Base-by-base conservation (phyloP, 2,329 filamentous ascomycete species). In the Alternaria solani region DNA sequence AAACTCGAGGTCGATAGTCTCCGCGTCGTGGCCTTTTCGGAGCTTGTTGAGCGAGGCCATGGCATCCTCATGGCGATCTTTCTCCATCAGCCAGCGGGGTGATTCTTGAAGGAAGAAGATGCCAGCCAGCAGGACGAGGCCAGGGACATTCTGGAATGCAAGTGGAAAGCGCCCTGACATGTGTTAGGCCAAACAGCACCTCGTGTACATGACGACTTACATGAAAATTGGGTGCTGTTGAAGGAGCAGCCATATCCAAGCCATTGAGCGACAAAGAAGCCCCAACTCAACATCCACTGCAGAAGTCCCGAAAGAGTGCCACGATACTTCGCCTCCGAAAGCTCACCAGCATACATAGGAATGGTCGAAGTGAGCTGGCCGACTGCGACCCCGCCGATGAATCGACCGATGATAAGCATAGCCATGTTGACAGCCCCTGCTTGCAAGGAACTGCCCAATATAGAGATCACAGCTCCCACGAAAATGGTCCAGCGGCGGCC, bases 301-400 rank as follows among this genome's bases (percentile, higher is more conserved):
- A 91, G 86, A 66, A 90, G 87, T 5, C 89, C 77, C 7, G 83
- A 84, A n/a, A 90, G 84, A 3, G 89, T 82, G 20, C 86, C 78
- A 43, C 78, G 73, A 43, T 69, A 68, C 12, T 68, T 68, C 0
- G 76, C 65, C 56, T 73, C 70, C 4, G 75, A 73, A 26, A 80
- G 71, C 62, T 80, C 77, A 48, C 57, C 63, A 16, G 63, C 63
- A 41, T 69, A 70, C 58, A 69, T 61, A 11, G 43, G 43, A 25
- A 46, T 46, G 16, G 43, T 46, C 8, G 59, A 65, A 6, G 64
- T 67, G 16, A 71, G 63, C 41, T 62, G 62, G 3, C 83, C 83
- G n/a, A 85, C 77, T 1, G 82, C 83, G 12, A 83, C 55, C 5
- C 84, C 84, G 11, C 82, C 83, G 61, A 85, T 80, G 62, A 83